Evolutionary conservation across 2,329 filamentous ascomycete genomes (phyloP).

Genomic region (Madurella mycetomatis): DNA sequence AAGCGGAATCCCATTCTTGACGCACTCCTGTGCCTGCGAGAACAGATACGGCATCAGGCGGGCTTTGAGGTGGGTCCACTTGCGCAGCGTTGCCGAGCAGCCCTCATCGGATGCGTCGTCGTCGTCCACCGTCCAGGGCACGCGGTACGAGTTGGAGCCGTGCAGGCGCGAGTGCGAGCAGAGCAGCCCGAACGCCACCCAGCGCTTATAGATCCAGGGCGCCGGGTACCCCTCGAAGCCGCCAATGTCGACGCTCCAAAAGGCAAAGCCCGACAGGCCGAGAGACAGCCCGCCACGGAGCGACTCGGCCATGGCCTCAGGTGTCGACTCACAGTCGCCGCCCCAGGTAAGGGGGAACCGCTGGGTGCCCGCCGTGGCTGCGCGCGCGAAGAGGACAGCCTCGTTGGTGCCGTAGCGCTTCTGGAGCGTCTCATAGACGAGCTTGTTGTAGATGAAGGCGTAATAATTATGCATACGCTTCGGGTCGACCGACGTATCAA

Average conservation of each 20-base stretch:
- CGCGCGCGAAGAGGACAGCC: conserved; percentile 62
- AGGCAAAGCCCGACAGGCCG: conserved; percentile 29
- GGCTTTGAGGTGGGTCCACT: conserved; percentile 47
- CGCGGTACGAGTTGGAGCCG: conserved; percentile 65
- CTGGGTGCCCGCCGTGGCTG: conserved; percentile 64
- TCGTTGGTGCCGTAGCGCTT: conserved; percentile 47
- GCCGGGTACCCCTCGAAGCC: conserved; percentile 62
- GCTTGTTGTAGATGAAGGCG: conserved; percentile 66
- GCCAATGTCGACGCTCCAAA: conserved; percentile 32
- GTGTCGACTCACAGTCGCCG: conserved; percentile 70
- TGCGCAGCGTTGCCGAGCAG: conserved; percentile 47
- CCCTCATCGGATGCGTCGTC: conserved; percentile 53
- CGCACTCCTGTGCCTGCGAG: conserved; percentile 36
- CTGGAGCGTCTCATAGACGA: conserved; percentile 63
- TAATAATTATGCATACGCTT: conserved; percentile 74
- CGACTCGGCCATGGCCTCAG: conserved; percentile 67
- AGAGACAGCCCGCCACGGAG: conserved; percentile 29
- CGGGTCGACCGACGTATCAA: conserved; percentile 55
- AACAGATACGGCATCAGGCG: conserved; percentile 51
- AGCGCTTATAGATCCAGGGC: conserved; percentile 69
- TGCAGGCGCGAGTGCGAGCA: conserved; percentile 68
- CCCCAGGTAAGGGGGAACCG: conserved; percentile 68
- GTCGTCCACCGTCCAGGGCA: conserved; percentile 68
- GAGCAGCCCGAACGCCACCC: conserved; percentile 71
- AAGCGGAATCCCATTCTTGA: conserved; percentile 24